These are phyloP conservation scores for Mycena metata DNA, from an alignment of 768 basidiomycete species.

Conservation along the genomic window DNA sequence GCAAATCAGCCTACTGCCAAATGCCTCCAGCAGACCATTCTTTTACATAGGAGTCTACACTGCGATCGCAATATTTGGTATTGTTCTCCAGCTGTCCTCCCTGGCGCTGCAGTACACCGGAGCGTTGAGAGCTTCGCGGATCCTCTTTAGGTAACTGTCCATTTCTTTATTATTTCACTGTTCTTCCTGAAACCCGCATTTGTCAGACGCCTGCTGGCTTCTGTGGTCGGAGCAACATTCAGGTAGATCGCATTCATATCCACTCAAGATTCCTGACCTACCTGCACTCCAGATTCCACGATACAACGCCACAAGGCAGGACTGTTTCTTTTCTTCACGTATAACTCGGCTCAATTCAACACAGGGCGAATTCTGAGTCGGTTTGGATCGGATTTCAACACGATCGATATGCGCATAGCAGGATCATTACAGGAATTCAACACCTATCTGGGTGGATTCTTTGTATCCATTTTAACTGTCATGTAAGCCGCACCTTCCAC, in stretches of 20 bases:
- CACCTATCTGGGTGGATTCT: conserved; percentile 70
- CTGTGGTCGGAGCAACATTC: conserved; percentile 72
- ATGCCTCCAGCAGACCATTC: too few relatives aligned
- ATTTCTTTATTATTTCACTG: not conserved
- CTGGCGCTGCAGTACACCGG: conserved; percentile 68
- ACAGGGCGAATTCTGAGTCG: conserved; percentile 75
- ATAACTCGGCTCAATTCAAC: too few relatives aligned
- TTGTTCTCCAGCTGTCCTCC: conserved; percentile 59
- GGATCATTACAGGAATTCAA: too few relatives aligned
- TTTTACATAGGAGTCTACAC: conserved; percentile 77
- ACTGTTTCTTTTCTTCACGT: too few relatives aligned
- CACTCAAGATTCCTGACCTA: not conserved
- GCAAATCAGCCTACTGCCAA: too few relatives aligned
- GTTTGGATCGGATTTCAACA: conserved; percentile 51
- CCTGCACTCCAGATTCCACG: conserved; percentile 25
- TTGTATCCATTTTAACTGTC: conserved; percentile 66
- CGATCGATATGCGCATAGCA: too few relatives aligned
- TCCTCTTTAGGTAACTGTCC: conserved; percentile 51
- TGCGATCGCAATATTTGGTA: conserved; percentile 63
- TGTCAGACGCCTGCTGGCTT: conserved; percentile 53
- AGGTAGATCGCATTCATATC: conserved; percentile 46
- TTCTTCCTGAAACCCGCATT: too few relatives aligned
- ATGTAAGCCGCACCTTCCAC: not conserved
- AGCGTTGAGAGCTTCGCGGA: conserved; percentile 56
- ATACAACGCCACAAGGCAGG: conserved; percentile 87